A percentile compares a stretch with the other conserved stretches of the same genome.
These are phyloP conservation scores for Ilyonectria robusta DNA, from an alignment of 2,329 filamentous ascomycete species.

Conservation along the genomic window DNA sequence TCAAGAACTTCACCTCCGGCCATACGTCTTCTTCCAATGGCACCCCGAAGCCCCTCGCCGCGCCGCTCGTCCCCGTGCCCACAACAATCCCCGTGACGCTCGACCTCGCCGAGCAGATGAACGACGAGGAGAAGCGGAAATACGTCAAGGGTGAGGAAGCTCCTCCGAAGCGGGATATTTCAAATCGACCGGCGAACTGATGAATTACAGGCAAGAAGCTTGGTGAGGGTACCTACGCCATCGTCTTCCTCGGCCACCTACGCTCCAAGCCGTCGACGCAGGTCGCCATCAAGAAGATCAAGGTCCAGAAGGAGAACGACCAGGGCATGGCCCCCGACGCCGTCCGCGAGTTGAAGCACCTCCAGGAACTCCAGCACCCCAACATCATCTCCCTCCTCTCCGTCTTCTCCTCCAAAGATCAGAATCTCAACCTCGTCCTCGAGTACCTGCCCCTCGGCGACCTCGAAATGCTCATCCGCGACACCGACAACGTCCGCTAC, in stretches of 20 bases:
- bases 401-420: slow-evolving; percentile 95
- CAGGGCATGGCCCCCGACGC: slow-evolving; percentile 96
- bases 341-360: slow-evolving; percentile 93
- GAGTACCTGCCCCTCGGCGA: slow-evolving; percentile 96
- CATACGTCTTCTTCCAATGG: slow-evolving; percentile 58
- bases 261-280: slow-evolving; percentile 78
- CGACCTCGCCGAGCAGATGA: slow-evolving; percentile 84
- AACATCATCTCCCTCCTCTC: slow-evolving; percentile 95
- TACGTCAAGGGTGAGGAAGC: slow-evolving; percentile 82
- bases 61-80: slow-evolving; percentile 47
- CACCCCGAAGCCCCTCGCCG: slow-evolving; percentile 57
- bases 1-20: slow-evolving; percentile 56
- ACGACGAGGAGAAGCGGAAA: slow-evolving; percentile 86
- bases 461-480: slow-evolving; percentile 93
- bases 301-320: slow-evolving; percentile 85
- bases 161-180: background rate
- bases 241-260: slow-evolving; percentile 91
- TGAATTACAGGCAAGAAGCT: slow-evolving; percentile 80
- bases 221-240: slow-evolving; percentile 96
- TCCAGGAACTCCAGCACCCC: slow-evolving; percentile 93
- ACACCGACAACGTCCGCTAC: slow-evolving; percentile 83
- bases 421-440: slow-evolving; percentile 95
- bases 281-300: slow-evolving; percentile 96
- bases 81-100: slow-evolving; percentile 57
- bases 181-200: background rate